These are phyloP conservation scores for Pseudozyma pruni DNA, from an alignment of 1,284 basidiomycete genomes.

Conservation along the genomic window DNA sequence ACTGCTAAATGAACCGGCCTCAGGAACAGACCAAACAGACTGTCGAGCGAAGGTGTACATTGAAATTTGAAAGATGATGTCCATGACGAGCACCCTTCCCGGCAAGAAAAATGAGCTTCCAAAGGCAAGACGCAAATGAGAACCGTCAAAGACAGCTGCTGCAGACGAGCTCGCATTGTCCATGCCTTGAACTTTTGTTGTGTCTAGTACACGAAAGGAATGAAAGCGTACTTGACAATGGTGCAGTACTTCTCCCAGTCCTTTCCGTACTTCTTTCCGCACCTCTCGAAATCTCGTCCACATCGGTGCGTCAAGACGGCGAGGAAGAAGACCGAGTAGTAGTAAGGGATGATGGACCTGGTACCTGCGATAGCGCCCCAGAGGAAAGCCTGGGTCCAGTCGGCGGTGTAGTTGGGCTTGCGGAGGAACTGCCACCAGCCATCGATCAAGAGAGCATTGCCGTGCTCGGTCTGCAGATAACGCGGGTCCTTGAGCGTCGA, in stretches of 20 bases:
- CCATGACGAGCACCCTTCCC: no score
- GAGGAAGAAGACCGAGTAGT: constrained; percentile 71
- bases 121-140: no score
- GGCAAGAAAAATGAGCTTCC: no score
- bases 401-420: constrained; percentile 72
- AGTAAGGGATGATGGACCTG: constrained; percentile 89
- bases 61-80: no score
- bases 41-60: no score
- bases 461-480: constrained; percentile 92
- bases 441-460: constrained; percentile 84
- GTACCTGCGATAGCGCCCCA: constrained; percentile 90
- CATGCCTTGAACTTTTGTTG: no score
- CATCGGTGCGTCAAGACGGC: constrained; percentile 63
- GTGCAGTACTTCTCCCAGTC: constrained; percentile 60
- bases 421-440: constrained; percentile 83
- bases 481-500: constrained; percentile 87
- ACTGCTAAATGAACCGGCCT: no score
- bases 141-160: no score
- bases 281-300: constrained; percentile 71
- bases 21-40: no score
- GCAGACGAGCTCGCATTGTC: no score
- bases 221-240: constrained; percentile 87
- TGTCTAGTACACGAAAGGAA: constrained; percentile 74
- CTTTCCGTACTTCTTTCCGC: constrained; percentile 79
- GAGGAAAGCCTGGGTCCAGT: constrained; percentile 80